Evolutionary conservation across 2,329 filamentous ascomycete species (phyloP).

Genomic region (Colletotrichum cereale): DNA sequence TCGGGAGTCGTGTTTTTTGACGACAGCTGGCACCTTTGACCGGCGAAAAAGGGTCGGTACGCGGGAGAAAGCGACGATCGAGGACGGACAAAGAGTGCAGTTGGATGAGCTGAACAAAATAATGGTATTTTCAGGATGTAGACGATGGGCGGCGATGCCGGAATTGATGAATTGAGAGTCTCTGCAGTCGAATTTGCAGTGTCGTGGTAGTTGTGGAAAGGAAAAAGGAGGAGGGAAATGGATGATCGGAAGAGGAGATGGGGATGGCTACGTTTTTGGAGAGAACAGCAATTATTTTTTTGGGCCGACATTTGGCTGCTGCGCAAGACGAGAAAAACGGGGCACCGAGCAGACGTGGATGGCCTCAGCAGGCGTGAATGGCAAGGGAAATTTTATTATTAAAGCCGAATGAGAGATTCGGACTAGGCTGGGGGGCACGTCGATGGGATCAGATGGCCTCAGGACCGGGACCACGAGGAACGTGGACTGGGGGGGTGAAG

Average conservation of each 20-base stretch:
- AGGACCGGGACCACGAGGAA: slow-evolving; percentile 40
- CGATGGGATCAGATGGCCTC: slow-evolving; percentile 41
- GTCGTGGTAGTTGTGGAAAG: slow-evolving; percentile 49
- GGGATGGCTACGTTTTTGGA: slow-evolving; percentile 67
- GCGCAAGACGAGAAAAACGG: slow-evolving; percentile 60
- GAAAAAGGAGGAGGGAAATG: slow-evolving; percentile 46
- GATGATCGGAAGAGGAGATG: slow-evolving; percentile 52
- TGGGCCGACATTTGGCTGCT: slow-evolving; percentile 50
- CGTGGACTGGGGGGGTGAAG: slow-evolving; percentile 39
- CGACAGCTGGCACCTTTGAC: slow-evolving; percentile 34
- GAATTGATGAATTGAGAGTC: slow-evolving; percentile 55
- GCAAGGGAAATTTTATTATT: slow-evolving; percentile 55
- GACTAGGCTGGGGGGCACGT: slow-evolving; percentile 39
- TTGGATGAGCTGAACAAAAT: slow-evolving; percentile 50
- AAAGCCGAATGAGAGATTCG: slow-evolving; percentile 41
- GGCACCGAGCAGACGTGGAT: slow-evolving; percentile 51
- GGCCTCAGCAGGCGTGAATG: slow-evolving; percentile 40
- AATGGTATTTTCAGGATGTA: slow-evolving; percentile 52
- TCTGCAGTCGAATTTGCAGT: slow-evolving; percentile 52
- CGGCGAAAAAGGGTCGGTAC: slow-evolving; percentile 42
- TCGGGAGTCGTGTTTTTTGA: slow-evolving; percentile 31
- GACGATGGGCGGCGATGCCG: slow-evolving; percentile 44
- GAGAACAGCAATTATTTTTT: slow-evolving; percentile 58
- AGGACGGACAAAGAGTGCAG: slow-evolving; percentile 47
- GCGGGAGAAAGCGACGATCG: slow-evolving; percentile 44